These are phyloP conservation scores for Colletotrichum cuscutae DNA, from an alignment of 2,329 filamentous ascomycete species.

Conservation along the genomic window DNA sequence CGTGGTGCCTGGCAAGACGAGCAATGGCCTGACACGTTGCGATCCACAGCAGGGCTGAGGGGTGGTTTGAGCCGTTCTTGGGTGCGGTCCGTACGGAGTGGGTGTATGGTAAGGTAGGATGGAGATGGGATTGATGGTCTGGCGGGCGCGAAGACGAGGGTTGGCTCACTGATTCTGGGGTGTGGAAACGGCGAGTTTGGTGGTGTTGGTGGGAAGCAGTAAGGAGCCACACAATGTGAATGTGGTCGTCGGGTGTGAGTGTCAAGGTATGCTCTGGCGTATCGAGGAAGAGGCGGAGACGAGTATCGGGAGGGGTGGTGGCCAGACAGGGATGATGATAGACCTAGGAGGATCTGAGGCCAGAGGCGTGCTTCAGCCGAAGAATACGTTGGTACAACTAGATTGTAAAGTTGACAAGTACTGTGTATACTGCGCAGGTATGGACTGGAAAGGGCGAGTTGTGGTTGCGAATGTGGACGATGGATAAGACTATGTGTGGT, in stretches of 20 bases:
- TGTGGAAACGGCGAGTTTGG: not conserved
- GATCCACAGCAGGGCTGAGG: constrained; percentile 34
- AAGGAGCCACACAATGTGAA: not conserved
- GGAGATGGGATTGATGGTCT: not conserved
- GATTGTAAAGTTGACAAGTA: not conserved
- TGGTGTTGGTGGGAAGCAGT: not conserved
- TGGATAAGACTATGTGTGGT: not conserved
- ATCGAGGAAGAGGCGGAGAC: not conserved
- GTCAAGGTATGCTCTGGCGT: not conserved
- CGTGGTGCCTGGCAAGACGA: constrained; percentile 25
- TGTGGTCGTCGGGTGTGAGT: not conserved
- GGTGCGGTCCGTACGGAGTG: too few relatives aligned
- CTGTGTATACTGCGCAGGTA: not conserved
- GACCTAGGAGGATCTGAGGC: constrained; percentile 22
- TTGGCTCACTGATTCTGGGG: not conserved
- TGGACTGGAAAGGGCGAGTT: not conserved
- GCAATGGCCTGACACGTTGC: constrained; percentile 32
- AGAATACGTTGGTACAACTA: not conserved
- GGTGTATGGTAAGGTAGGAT: not conserved
- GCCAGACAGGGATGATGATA: constrained; percentile 17
- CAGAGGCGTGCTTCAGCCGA: not conserved
- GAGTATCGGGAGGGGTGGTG: constrained; percentile 8
- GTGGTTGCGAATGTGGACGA: not conserved
- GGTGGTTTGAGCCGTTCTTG: constrained; percentile 2
- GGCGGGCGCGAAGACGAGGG: not conserved